Conservation (phyloP, 495 filamentous ascomycete genomes). For the Aspergillus campestris region DNA sequence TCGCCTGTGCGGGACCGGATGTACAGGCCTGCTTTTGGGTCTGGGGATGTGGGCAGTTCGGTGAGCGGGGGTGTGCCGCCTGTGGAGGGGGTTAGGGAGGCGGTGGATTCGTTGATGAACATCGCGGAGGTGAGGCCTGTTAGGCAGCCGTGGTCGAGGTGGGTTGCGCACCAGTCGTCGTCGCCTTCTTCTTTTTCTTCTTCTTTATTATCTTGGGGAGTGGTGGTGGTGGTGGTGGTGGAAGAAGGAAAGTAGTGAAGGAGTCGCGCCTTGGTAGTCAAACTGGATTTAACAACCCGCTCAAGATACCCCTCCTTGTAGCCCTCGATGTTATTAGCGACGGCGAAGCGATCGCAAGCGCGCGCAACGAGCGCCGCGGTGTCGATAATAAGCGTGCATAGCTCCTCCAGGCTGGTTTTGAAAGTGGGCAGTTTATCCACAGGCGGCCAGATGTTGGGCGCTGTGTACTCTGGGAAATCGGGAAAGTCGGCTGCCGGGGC, state of each 20-base stretch:
- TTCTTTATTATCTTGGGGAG: conserved; percentile 15
- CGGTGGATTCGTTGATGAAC: conserved; percentile 75
- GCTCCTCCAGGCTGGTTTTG: conserved; percentile 56
- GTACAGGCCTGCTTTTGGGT: conserved; percentile 79
- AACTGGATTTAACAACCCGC: conserved; percentile 72
- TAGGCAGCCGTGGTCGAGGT: conserved; percentile 87
- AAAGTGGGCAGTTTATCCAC: conserved; percentile 63
- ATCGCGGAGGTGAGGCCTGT: conserved; percentile 91
- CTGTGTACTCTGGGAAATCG: conserved; percentile 57
- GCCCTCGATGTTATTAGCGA: conserved; percentile 62
- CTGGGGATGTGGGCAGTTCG: conserved; percentile 66
- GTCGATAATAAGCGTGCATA: conserved; percentile 82
- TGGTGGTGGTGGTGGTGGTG: conserved; percentile 17
- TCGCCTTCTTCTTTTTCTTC: conserved; percentile 45
- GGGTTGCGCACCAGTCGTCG: conserved; percentile 95
- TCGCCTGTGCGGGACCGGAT: conserved; percentile 75
- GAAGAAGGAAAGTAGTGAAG: conserved; percentile 76
- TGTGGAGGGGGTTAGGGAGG: conserved; percentile 26
- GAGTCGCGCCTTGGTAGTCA: conserved; percentile 84
- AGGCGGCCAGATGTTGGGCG: conserved; percentile 77
- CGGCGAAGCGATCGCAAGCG: conserved; percentile 81
- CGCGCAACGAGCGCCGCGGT: conserved; percentile 76
- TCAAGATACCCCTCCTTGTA: conserved; percentile 77
- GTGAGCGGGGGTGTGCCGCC: conserved; percentile 39
- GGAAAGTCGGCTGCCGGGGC: conserved; percentile 51